These are phyloP conservation scores for Exophiala mesophila DNA, from an alignment of 2,329 filamentous ascomycete species.

Conservation along the genomic window DNA sequence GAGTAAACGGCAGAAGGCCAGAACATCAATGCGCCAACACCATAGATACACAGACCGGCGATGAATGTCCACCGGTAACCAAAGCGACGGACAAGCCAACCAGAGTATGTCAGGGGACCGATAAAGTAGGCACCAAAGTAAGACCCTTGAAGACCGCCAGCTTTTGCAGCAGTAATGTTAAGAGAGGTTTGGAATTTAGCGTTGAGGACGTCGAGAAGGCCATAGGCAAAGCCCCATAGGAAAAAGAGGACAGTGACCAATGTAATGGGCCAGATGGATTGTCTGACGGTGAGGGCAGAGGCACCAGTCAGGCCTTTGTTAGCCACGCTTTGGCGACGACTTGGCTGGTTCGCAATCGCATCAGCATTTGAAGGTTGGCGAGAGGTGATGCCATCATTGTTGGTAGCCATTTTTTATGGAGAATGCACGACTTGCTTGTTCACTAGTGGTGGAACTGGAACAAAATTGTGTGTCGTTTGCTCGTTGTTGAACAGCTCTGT, in stretches of 20 bases:
- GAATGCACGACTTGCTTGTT: too few species aligned
- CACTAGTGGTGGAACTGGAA: too few species aligned
- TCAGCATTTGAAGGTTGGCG: constrained; percentile 26
- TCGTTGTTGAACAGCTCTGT: too few species aligned
- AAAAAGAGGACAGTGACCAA: constrained; percentile 49
- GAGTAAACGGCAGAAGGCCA: constrained; percentile 73
- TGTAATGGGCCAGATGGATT: constrained; percentile 41
- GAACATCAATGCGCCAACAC: constrained; percentile 72
- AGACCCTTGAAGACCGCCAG: constrained; percentile 58
- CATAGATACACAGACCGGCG: constrained; percentile 64
- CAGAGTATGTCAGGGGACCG: constrained; percentile 49
- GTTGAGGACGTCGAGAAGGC: constrained; percentile 47
- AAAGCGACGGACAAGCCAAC: constrained; percentile 62
- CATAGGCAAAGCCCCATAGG: constrained; percentile 51
- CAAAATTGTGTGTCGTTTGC: too few species aligned
- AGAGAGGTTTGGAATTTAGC: constrained; percentile 56
- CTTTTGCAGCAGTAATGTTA: constrained; percentile 51
- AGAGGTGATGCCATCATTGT: constrained; percentile 22
- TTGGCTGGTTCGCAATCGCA: constrained; percentile 19
- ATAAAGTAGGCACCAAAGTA: constrained; percentile 60
- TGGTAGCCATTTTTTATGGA: constrained; percentile 10
- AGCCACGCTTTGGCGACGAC: constrained; percentile 17
- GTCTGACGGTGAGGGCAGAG: constrained; percentile 39
- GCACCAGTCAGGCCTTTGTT: constrained; percentile 34
- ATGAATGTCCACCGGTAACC: constrained; percentile 73